Evolutionary conservation across 306 rosid genomes (phyloP), one percentile per base, ranked within the genome.

Genomic region (Begonia peltatifolia): DNA sequence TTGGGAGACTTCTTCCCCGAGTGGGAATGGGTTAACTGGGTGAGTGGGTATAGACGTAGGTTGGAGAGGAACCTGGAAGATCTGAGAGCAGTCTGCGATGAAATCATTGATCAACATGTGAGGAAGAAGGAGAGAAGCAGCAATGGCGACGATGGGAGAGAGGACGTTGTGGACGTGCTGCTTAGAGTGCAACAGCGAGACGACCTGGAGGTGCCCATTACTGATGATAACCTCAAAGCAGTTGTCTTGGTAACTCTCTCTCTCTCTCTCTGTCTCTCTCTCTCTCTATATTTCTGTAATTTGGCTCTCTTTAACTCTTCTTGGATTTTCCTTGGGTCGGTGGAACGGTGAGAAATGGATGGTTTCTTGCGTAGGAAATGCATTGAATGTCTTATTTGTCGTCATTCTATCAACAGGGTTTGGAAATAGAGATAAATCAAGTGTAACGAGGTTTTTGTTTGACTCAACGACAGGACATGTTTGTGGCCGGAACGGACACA

Each of bases 121-220:
- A 17, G 14, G 2, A 61, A 57, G 2, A 61, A 17, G 15, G 13
- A 16, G n/a, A 16, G 44, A 22, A 54, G 47, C 6, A 14, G 2
- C 0, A 6, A 23, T 25, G 50, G 12, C 5, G 56, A 41, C 10
- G 12, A 9, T 0, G 23, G 54, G 3, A 51, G 49, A 41, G 72
- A 74, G 20, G 79, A 74, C 23, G 67, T 74, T 12, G 79, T 74
- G 0, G 72, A 69, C 14, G 76, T 74, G 16, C 56, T 74, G 57
- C 64, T 68, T 53, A 53, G 64, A 2, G 71, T 74, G 5, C 68
- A 65, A 12, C 50, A 54, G 35, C 54, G 64, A 13, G 55, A 50
- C 6, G 62, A 73, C 46, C 57, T 68, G 38, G 67, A 55, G 6
- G 58, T 73, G 13, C 64, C 71, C 46, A 61, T 73, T 6, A 68